These are phyloP conservation scores for Protostelium mycophagum DNA, from an alignment of 78 protist genomes.

Conservation along the genomic window DNA sequence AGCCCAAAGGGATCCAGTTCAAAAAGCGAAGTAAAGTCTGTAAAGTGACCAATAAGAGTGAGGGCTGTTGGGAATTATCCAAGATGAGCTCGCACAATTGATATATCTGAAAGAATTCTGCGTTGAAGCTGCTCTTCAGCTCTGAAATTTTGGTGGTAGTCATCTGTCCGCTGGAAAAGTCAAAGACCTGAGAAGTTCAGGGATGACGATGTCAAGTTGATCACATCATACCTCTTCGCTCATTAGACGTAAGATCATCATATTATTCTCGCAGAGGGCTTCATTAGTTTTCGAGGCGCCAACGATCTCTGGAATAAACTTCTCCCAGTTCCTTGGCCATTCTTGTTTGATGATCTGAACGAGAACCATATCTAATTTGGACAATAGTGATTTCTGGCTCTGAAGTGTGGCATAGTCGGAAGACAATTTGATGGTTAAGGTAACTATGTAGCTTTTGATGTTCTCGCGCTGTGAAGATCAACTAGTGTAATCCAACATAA, in stretches of 20 bases:
- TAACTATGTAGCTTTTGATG: conserved; percentile 82
- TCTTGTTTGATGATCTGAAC: conserved; percentile 96
- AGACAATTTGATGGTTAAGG: conserved; percentile 59
- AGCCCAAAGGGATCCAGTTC: conserved; percentile 96
- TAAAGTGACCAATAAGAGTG: conserved; percentile 68
- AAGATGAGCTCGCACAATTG: conserved; percentile 77
- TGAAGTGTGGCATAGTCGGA: conserved; percentile 33
- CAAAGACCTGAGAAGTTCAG: conserved; percentile 87
- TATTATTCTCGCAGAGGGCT: conserved; percentile 93
- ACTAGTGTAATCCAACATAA: no score
- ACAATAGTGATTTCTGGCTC: conserved; percentile 24
- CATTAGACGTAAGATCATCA: conserved; percentile 85
- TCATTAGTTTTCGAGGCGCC: conserved; percentile 76
- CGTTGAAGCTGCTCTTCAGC: conserved; percentile 78
- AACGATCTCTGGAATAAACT: conserved; percentile 92
- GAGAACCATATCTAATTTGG: conserved; percentile 74
- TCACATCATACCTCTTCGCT: conserved; percentile 26
- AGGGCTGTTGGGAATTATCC: conserved; percentile 28
- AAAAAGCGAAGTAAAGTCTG: conserved; percentile 86
- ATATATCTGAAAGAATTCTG: conserved; percentile 84
- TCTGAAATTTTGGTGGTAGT: conserved; percentile 68
- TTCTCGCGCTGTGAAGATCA: conserved; percentile 37
- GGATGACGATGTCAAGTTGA: neutral
- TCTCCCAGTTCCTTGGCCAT: conserved; percentile 96
- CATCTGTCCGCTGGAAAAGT: conserved; percentile 87